phyloP scores from a whole-genome alignment of 768 basidiomycete genomes.

The Termitomyces sp. region DNA sequence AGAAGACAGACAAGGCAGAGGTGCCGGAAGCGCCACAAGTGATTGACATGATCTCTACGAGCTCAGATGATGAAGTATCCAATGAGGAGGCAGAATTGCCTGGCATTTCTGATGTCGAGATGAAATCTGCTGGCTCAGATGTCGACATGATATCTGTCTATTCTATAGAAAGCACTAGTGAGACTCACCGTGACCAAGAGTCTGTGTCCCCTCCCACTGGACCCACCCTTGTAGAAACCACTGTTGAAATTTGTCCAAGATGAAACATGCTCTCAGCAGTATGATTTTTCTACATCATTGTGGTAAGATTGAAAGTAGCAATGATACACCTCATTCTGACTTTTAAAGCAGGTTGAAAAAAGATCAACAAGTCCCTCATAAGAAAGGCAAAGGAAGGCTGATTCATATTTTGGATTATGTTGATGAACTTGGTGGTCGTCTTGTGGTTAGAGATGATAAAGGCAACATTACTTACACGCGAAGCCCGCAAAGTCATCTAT shows the following conservation, averaged over 20 bases:
- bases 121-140: neutral
- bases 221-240: no score
- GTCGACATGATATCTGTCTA: neutral
- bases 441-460: conserved; percentile 23
- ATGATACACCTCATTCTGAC: neutral
- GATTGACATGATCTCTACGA: neutral
- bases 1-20: neutral
- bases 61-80: neutral
- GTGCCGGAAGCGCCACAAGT: no score
- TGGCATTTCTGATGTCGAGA: neutral
- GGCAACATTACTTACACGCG: conserved; percentile 19
- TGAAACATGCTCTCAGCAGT: neutral
- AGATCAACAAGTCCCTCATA: conserved; percentile 15
- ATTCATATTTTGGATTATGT: conserved; percentile 32
- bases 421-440: conserved; percentile 32
- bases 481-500: conserved; percentile 29
- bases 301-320: conserved; percentile 3
- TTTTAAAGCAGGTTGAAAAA: neutral
- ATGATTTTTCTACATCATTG: neutral
- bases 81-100: neutral
- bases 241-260: neutral
- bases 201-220: neutral
- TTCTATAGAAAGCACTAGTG: no score
- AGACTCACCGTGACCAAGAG: no score
- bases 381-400: conserved; percentile 33